Percentiles rank a stretch among this genome's conserved stretches.
These are phyloP conservation scores for Oxytropis ochrocephala DNA, from an alignment of 306 rosid genomes.

Conservation along the genomic window DNA sequence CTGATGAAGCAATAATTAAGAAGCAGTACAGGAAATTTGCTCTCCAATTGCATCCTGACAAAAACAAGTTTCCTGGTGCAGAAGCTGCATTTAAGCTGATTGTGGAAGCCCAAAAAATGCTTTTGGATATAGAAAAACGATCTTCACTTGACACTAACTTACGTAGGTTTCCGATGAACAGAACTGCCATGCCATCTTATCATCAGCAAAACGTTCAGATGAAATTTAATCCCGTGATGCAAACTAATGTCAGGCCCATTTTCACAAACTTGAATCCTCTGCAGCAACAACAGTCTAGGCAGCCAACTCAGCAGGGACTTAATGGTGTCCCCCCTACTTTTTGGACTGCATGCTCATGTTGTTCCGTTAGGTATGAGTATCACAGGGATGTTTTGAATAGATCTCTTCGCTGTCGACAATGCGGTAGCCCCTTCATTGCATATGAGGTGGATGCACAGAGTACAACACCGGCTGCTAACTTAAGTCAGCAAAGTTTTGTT, in stretches of 20 bases:
- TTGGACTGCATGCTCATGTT: slow-evolving; percentile 77
- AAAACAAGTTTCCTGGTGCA: slow-evolving; percentile 88
- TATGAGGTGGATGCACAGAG: slow-evolving; percentile 39
- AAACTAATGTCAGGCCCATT: slow-evolving; percentile 35
- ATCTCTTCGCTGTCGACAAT: slow-evolving; percentile 62
- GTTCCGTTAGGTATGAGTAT: slow-evolving; percentile 55
- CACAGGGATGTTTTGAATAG: slow-evolving; percentile 46
- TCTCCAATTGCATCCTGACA: slow-evolving; percentile 94
- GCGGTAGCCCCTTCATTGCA: slow-evolving; percentile 58
- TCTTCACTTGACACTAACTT: slow-evolving; percentile 41
- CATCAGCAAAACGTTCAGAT: slow-evolving; percentile 37
- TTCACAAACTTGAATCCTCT: slow-evolving; percentile 33
- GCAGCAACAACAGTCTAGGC: slow-evolving; percentile 39
- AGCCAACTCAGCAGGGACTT: slow-evolving; percentile 37
- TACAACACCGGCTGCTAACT: slow-evolving; percentile 29
- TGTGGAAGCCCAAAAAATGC: slow-evolving; percentile 83
- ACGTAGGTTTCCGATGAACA: slow-evolving; percentile 31
- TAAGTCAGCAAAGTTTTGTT: slow-evolving; percentile 41
- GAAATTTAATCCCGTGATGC: slow-evolving; percentile 36
- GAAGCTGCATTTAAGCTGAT: slow-evolving; percentile 95
- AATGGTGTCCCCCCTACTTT: slow-evolving; percentile 43
- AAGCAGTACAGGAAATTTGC: slow-evolving; percentile 89
- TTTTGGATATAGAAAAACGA: slow-evolving; percentile 71
- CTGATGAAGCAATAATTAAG: slow-evolving; percentile 65
- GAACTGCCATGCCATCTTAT: slow-evolving; percentile 27